Evolutionary conservation across 441 rosid genomes (phyloP), one percentile per base, ranked within the genome.

Genomic region (Brassica balearica): DNA sequence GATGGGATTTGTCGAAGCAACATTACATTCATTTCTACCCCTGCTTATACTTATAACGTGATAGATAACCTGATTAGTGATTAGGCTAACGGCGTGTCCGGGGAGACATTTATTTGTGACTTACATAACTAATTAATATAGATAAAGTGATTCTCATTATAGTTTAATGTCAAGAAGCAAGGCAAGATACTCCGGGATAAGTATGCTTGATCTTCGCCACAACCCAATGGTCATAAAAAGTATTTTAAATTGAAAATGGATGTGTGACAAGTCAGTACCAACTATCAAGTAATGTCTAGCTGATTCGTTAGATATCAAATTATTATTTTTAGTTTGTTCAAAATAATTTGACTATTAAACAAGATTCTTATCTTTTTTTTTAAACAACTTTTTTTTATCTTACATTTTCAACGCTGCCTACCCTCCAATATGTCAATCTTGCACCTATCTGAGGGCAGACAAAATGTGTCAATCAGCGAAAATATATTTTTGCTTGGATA

Each of bases 21-120:
- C 25, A 36, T 36, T 34, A 15, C 68, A 65, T 65, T 34, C 27
- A 38, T 12, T 65, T 12, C 22, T 38, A 65, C 48, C 8, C 8
- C 9, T 38, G 48, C 8, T 65, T 65, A 11, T 60, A 67, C 58
- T 43, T 67, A 43, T 67, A 58, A 9, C 29, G 63, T 58, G 29
- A 38, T 17, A 65, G 27, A 38, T 20, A 22, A 22, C 63, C 6
- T 58, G 25, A 66, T 41, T 6, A 65, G 69, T 58, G 25, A 66
- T 41, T 11, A 65, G 69, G 10, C 10, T 19, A 38, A 9, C 9
- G 55, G 32, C 69, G 69, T 38, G 53, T 36, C 53, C 5, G 2
- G 8, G 14, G 15, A 38, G 32, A 66, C 69, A 38, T 48, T 48
- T 48, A 48, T 48, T 48, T 48, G 12, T 12, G 55, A 48, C 55